phyloP scores from a whole-genome alignment of 78 protist species.

The Salpingoeca rosetta region DNA sequence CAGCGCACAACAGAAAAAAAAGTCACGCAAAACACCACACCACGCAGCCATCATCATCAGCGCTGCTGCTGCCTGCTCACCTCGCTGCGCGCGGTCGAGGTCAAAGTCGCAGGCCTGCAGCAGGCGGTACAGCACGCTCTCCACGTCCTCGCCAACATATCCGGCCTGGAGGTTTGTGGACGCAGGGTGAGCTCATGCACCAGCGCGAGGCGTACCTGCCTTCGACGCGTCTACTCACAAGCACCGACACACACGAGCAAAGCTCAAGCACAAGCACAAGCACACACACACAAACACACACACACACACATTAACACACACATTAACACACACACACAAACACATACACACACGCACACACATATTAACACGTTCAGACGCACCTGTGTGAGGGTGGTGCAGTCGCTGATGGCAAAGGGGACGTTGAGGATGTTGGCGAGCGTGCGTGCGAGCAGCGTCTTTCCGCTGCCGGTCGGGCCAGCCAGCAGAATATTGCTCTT shows the following conservation, averaged over 20 bases:
- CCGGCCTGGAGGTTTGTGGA: too few relatives aligned
- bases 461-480: slow-evolving; percentile 54
- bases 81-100: slow-evolving; percentile 28
- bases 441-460: slow-evolving; percentile 43
- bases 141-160: slow-evolving; percentile 57
- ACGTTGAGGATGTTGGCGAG: slow-evolving; percentile 31
- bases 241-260: too few relatives aligned
- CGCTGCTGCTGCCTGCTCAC: too few relatives aligned
- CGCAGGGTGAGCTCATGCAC: too few relatives aligned
- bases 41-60: too few relatives aligned
- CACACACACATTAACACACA: not conserved
- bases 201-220: too few relatives aligned
- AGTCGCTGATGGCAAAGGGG: slow-evolving; percentile 42
- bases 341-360: too few relatives aligned
- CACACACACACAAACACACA: not conserved
- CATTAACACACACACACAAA: too few relatives aligned
- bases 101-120: slow-evolving; percentile 9
- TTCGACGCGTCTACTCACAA: too few relatives aligned
- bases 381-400: slow-evolving; percentile 40
- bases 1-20: too few relatives aligned
- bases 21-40: too few relatives aligned
- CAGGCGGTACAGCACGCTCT: slow-evolving; percentile 25
- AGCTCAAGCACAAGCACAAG: not conserved
- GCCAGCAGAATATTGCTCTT: slow-evolving; percentile 37
- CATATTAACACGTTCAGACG: not conserved